Evolutionary conservation across 2,329 filamentous ascomycete genomes (phyloP).

Genomic region (Fusarium liriodendri): DNA sequence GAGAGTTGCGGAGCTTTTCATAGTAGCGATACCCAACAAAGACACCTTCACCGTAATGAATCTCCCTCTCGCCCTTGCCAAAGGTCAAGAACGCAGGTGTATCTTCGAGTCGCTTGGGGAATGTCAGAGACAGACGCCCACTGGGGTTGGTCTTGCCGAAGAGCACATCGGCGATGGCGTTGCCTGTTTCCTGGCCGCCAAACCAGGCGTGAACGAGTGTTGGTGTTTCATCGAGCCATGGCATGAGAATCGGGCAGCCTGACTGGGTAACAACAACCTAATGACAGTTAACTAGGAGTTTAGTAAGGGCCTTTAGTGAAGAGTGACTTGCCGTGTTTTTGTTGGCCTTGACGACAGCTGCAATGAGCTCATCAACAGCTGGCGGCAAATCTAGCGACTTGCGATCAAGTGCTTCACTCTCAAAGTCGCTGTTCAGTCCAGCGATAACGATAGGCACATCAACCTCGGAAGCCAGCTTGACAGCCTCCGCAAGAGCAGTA

Average conservation of each 20-base stretch:
- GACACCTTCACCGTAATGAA: conserved; percentile 62
- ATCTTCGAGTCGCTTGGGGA: conserved; percentile 7
- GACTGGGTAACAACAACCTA: not conserved
- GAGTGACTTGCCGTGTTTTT: conserved; percentile 5
- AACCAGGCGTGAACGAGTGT: conserved; percentile 74
- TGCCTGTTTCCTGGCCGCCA: conserved; percentile 77
- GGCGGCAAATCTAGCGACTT: conserved; percentile 3
- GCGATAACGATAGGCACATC: not conserved
- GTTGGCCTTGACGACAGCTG: conserved; percentile 12
- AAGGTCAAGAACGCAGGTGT: conserved; percentile 15
- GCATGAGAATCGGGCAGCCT: not conserved
- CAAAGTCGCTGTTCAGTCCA: not conserved
- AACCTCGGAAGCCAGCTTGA: not conserved
- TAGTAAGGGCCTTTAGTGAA: accelerated
- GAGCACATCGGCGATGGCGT: conserved; percentile 75
- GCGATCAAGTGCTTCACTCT: conserved; percentile 4
- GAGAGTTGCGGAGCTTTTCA: conserved; percentile 57
- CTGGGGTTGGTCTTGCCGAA: conserved; percentile 67
- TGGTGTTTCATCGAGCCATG: not conserved
- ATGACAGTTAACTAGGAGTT: not conserved
- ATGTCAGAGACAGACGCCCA: conserved; percentile 73
- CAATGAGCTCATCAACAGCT: conserved; percentile 4
- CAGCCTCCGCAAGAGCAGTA: not conserved
- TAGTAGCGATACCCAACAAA: conserved; percentile 69
- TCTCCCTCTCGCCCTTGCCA: not conserved